A percentile compares a stretch with the other conserved stretches of the same genome.
Conservation (phyloP, 345 rosid species). For the Brassica cretica region DNA sequence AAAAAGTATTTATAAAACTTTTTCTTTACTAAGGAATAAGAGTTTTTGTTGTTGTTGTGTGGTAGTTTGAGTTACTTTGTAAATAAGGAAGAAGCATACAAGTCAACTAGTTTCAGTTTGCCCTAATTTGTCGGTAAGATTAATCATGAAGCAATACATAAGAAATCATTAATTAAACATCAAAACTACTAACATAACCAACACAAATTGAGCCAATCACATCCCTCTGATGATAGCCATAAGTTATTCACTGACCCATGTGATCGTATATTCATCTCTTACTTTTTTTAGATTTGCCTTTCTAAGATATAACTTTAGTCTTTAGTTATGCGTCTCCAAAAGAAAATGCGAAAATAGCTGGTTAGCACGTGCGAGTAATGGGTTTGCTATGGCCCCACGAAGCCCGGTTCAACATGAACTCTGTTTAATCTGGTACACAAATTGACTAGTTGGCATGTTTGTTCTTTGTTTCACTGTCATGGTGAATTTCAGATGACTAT, state of each 20-base stretch:
- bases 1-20: neutral
- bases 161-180: neutral
- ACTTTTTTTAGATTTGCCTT: slow-evolving; percentile 13
- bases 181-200: neutral
- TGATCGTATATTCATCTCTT: slow-evolving; percentile 27
- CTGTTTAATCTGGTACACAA: slow-evolving; percentile 14
- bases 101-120: neutral
- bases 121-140: slow-evolving; percentile 19
- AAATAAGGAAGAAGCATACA: neutral
- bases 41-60: neutral
- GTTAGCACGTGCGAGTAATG: slow-evolving; percentile 31
- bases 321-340: neutral
- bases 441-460: neutral
- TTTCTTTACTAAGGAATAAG: neutral
- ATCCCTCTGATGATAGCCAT: neutral
- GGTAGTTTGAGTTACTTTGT: neutral
- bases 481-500: neutral
- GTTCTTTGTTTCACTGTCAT: neutral
- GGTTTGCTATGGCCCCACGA: slow-evolving; percentile 12
- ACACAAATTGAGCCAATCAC: neutral
- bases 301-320: slow-evolving; percentile 1
- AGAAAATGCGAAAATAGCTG: slow-evolving; percentile 33
- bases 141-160: neutral
- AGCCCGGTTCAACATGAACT: slow-evolving; percentile 5
- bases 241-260: slow-evolving; percentile 36